Conservation (phyloP, 1,139 yeast species). For the Saccharomyces hybrid region DNA sequence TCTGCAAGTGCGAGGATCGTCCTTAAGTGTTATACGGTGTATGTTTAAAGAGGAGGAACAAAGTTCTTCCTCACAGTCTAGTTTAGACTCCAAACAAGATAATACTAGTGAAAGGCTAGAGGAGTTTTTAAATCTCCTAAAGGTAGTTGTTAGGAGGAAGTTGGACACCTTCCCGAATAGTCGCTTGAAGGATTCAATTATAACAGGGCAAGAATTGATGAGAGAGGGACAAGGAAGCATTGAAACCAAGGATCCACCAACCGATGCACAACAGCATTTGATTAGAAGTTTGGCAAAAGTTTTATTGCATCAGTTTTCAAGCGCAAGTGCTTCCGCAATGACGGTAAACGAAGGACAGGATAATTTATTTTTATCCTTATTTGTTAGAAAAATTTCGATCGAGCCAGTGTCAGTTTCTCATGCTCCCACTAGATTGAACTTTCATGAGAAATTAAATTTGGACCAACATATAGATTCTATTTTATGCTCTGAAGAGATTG, state of each 20-base stretch:
- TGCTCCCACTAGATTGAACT: neutral
- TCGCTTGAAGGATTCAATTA: neutral
- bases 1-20: neutral
- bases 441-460: neutral
- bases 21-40: neutral
- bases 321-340: slow-evolving; percentile 3
- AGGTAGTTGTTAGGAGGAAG: neutral
- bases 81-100: neutral
- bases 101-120: neutral
- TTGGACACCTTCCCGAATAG: neutral
- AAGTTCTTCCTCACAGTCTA: neutral
- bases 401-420: slow-evolving; percentile 9
- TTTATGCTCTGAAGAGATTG: neutral
- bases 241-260: slow-evolving; percentile 19
- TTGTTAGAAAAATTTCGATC: slow-evolving; percentile 22
- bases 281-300: slow-evolving; percentile 25
- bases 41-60: neutral
- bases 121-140: neutral
- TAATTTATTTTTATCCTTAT: slow-evolving; percentile 27
- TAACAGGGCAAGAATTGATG: neutral
- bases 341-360: slow-evolving; percentile 24
- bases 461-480: neutral
- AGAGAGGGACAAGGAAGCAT: slow-evolving; percentile 24
- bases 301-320: slow-evolving; percentile 20
- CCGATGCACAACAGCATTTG: slow-evolving; percentile 22